Evolutionary conservation across 2,329 filamentous ascomycete species (phyloP).

Genomic region (Dactylellina drechsleri): DNA sequence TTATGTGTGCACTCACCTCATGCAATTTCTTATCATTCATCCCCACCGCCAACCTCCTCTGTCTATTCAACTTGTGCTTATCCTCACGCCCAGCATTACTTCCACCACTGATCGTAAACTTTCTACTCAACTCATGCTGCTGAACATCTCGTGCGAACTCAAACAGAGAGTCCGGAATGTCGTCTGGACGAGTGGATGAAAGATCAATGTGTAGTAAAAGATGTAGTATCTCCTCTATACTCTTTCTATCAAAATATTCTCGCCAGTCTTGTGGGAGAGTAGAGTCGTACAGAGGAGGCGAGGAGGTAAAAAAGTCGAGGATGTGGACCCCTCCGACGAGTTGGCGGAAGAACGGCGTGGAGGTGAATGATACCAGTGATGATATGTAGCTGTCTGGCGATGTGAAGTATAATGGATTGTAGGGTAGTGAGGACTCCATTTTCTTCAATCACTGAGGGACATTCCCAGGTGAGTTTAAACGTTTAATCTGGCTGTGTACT

Average conservation of each 20-base stretch:
- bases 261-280: slow-evolving; percentile 85
- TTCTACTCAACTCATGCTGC: slow-evolving; percentile 55
- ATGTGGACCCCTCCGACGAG: slow-evolving; percentile 98
- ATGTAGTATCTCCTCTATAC: slow-evolving; percentile 80
- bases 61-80: slow-evolving; percentile 71
- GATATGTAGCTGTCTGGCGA: slow-evolving; percentile 80
- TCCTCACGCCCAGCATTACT: slow-evolving; percentile 29
- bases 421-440: slow-evolving; percentile 43
- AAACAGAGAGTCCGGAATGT: slow-evolving; percentile 59
- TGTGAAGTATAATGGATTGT: slow-evolving; percentile 65
- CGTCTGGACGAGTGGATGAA: slow-evolving; percentile 70
- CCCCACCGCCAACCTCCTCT: slow-evolving; percentile 77
- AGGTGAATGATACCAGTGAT: slow-evolving; percentile 78
- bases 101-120: slow-evolving; percentile 38
- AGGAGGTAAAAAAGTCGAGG: slow-evolving; percentile 90
- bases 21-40: slow-evolving; percentile 98
- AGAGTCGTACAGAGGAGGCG: slow-evolving; percentile 78
- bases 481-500: no score
- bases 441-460: neutral
- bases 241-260: slow-evolving; percentile 75
- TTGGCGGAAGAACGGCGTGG: slow-evolving; percentile 79
- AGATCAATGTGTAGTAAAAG: slow-evolving; percentile 73
- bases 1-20: slow-evolving; percentile 71
- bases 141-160: slow-evolving; percentile 55
- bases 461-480: no score